Percentiles rank a stretch among this genome's conserved stretches.
These are phyloP conservation scores for Myrica gale DNA, from an alignment of 306 rosid species.

Conservation along the genomic window DNA sequence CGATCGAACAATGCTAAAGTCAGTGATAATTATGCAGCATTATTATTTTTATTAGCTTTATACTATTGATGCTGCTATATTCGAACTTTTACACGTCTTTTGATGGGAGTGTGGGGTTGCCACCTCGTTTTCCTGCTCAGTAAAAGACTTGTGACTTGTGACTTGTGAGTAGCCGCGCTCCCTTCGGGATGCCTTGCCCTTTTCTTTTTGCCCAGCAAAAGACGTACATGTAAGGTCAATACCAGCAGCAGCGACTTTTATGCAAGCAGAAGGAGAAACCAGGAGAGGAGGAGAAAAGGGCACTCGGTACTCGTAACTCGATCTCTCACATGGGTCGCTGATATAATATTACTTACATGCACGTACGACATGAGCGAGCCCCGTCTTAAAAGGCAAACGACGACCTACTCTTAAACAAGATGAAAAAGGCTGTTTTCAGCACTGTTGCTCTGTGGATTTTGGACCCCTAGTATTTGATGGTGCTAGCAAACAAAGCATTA, in stretches of 20 bases:
- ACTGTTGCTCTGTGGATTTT: conserved; percentile 19
- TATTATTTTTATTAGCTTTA: background rate
- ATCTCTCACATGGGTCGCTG: conserved; percentile 11
- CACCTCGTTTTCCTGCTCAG: conserved; percentile 14
- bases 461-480: conserved; percentile 20
- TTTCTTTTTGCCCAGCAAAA: background rate
- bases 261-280: background rate
- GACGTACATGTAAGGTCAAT: background rate
- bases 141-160: conserved; percentile 33
- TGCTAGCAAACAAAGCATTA: conserved; percentile 36
- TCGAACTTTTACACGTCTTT: conserved; percentile 20
- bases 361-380: conserved; percentile 16
- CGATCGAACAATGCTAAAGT: background rate
- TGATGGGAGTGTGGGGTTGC: conserved; percentile 22
- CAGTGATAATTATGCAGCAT: background rate
- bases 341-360: background rate
- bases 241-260: background rate
- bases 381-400: conserved; percentile 27
- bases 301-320: background rate
- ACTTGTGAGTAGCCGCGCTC: conserved; percentile 16
- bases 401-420: conserved; percentile 26
- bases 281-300: background rate
- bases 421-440: conserved; percentile 17
- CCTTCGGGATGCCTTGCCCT: background rate
- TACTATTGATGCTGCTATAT: background rate